Conservation (phyloP, 768 basidiomycete genomes). For the Lactarius evosmus region DNA sequence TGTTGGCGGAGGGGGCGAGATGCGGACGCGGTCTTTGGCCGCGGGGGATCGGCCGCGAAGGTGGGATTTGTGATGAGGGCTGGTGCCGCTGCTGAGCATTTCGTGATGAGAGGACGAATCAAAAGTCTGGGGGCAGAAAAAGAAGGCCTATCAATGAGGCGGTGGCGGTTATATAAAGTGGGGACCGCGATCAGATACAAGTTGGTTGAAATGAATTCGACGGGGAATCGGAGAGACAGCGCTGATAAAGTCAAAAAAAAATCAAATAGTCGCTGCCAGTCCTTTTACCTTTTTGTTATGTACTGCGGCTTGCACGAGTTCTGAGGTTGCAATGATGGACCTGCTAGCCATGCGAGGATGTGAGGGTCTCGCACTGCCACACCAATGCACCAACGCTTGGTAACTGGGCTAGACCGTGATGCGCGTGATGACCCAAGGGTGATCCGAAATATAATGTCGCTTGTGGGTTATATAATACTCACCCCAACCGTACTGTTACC, state of each 20-base stretch:
- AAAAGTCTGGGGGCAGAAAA: background rate
- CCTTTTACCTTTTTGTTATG: background rate
- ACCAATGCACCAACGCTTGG: background rate
- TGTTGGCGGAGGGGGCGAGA: conserved; percentile 9
- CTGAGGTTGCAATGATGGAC: background rate
- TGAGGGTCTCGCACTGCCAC: background rate
- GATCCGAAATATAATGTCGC: background rate
- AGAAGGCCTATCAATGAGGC: background rate
- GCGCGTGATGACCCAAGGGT: too few relatives aligned
- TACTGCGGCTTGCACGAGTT: background rate
- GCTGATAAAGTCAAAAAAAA: background rate
- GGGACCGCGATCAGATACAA: background rate
- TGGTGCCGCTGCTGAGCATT: conserved; percentile 7
- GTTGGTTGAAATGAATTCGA: background rate
- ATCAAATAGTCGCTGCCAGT: background rate
- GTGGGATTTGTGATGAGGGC: conserved; percentile 7
- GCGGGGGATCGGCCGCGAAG: conserved; percentile 8
- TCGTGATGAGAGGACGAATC: background rate
- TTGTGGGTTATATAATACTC: background rate
- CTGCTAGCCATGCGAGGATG: background rate
- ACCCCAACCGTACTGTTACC: background rate
- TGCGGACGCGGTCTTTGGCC: conserved; percentile 17
- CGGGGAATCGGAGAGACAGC: background rate
- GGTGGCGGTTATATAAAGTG: background rate
- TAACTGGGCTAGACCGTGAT: background rate